Evolutionary conservation across 2,329 filamentous ascomycete genomes (phyloP), one percentile per base, ranked within the genome.

Genomic region (Exophiala dermatitidis): DNA sequence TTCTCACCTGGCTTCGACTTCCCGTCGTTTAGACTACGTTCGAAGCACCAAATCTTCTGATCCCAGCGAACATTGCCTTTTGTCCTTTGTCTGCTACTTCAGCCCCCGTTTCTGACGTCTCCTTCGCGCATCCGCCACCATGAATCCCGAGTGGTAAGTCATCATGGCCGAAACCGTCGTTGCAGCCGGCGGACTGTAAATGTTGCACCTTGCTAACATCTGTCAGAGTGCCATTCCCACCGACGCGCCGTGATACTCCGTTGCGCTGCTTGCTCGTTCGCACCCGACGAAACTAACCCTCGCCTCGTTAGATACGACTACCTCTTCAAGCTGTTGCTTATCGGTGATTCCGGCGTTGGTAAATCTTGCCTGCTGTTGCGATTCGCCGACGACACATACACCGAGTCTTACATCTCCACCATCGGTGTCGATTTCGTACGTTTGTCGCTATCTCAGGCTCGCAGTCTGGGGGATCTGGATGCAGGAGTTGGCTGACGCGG

Each of bases 241-340:
- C 7, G 12, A 36, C 41, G 30, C 7, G 9, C 31, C n/a, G 30
- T 32, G 45, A 31, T 7, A 41, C 32, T 32, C 38, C 19, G 9
- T 26, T 28, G 38, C 38, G 19, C 38, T 26, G 3, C 38, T 4
- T 5, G 12, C 12, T 28, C 41, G 42, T 29, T 36, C 30, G 47
- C 38, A 38, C 29, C 28, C n/a, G 43, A 4, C 41, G 19, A 53
- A 44, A 56, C 52, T 60, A 47, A 60, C 48, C 19, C 19, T 19
- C 19, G 3, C 36, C 40, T 19, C 34, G 19, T 43, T 38, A 97
- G 93, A 93, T 98, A 98, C 87, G 93, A 98, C 74, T 98, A 98
- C 75, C 90, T 98, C 70, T 98, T 98, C 85, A 98, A 98, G 85
- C 90, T 98, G 64, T 88, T 98, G 75, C 91, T 98, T 79, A 98